Base-by-base conservation (phyloP, 1,284 basidiomycete species). In the Cystodermella granulosa region DNA sequence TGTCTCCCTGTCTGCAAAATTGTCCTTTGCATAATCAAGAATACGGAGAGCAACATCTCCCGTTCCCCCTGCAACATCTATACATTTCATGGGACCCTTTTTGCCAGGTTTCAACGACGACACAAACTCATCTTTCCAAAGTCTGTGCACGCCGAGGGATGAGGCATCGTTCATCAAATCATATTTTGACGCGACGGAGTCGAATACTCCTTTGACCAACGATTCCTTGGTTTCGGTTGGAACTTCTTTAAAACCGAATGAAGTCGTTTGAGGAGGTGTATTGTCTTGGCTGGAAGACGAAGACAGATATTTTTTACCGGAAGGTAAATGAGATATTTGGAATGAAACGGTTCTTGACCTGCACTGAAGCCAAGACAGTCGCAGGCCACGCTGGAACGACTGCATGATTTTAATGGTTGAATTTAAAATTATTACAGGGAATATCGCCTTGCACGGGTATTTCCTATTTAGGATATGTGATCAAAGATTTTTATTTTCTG, bases 121-220 rank as follows among this genome's bases (percentile, higher is more conserved):
- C 34, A 99, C 87, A 64, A 91, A 93, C 36, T 84, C 79, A 67
- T 98, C 93, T 70, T 98, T 99, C 96, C 96, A 99, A 22, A 98
- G 72, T 38, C 96, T 80, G 64, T 98, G 96, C 21, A 98, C 87
- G 24, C 96, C 96, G 49, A 98, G 71, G 4, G 95, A 98, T 73
- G 95, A 91, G 21, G 93, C 91, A 63, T 98, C 96, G 75, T 99
- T 99, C 94, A 98, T 97, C 35, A 98, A 67, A 68, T 98, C 95
- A 69, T 98, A 99, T 45, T 83, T 91, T 34, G 90, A 89, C 35
- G 96, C 93, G 45, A 99, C 95, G 4, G 91, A 95, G 57, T 91
- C 87, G 71, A 99, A 99, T 45, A 99, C 94, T 51, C 79, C 79
- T 55, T 89, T 91, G 48, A 99, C 95, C 39, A 88, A 72, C 7